Percentiles rank a stretch among this genome's conserved stretches.
Evolutionary conservation across 352 stramenopile genomes (phyloP).

Genomic region (Phytophthora sojae): DNA sequence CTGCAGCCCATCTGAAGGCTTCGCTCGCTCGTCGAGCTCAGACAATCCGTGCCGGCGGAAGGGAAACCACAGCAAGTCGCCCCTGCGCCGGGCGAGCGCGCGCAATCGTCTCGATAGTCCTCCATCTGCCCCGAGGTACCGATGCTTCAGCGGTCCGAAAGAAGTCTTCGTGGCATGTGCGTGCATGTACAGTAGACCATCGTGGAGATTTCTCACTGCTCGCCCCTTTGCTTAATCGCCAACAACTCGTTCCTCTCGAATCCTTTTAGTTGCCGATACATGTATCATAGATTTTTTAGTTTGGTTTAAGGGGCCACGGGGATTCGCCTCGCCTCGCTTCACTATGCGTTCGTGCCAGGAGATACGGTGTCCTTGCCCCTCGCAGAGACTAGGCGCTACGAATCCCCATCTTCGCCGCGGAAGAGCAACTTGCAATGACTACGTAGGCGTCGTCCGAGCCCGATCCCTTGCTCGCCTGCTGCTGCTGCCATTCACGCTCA

Average conservation of each 20-base stretch:
- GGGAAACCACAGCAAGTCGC: not conserved
- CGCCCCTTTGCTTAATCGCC: not conserved
- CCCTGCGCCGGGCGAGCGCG: conserved; percentile 7
- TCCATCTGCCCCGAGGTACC: conserved; percentile 15
- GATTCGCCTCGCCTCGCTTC: conserved; percentile 21
- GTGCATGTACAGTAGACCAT: not conserved
- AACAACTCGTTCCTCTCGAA: conserved; percentile 16
- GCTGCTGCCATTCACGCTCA: conserved; percentile 24
- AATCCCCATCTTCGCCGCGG: conserved; percentile 21
- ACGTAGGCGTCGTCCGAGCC: not conserved
- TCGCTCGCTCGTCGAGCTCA: conserved; percentile 7
- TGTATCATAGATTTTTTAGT: not conserved
- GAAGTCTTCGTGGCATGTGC: not conserved
- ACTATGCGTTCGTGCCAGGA: conserved; percentile 25
- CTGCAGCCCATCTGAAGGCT: conserved; percentile 11
- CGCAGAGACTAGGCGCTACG: conserved; percentile 21
- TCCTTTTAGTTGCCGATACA: conserved; percentile 5
- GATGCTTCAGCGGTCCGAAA: conserved; percentile 13
- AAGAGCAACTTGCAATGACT: conserved; percentile 10
- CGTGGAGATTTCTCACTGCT: not conserved
- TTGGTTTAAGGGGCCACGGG: not conserved
- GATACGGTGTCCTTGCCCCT: conserved; percentile 24
- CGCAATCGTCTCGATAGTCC: conserved; percentile 19
- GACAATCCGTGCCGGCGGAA: not conserved
- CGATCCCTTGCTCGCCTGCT: conserved; percentile 15